Evolutionary conservation across 2,329 filamentous ascomycete genomes (phyloP), one percentile per base, ranked within the genome.

Genomic region (Neonectria punicea): DNA sequence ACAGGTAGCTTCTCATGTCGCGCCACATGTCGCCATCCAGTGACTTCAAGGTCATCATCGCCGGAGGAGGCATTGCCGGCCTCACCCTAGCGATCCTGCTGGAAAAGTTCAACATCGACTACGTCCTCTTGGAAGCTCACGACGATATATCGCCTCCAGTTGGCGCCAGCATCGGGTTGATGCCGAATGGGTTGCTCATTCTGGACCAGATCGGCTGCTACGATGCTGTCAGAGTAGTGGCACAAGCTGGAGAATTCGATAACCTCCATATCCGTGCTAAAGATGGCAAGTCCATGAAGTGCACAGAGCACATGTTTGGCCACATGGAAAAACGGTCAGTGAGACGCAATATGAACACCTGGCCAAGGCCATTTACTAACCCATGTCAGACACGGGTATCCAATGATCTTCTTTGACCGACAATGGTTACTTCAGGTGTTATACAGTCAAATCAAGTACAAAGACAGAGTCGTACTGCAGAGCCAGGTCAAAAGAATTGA

Each of bases 121-220:
- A 82, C 68, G 62, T 85, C 4, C 65, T 88, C 1, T 77, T 88
- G 0, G 85, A 88, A 66, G 73, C 76, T 0, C 76, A 82, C 53
- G 53, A 66, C 0, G 71, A 78, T 0, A 80, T 86, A 28, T 80
- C 80, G 1, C 83, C 85, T 0, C 73, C 80, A 30, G 74, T 82
- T 0, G 85, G 86, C 0, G 84, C 84, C 0, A 81, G 79, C 14
- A 83, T 88, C 34, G 83, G 77, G 1, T 67, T 86, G 2, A 61
- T 79, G 1, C 78, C 85, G 1, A 78, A 84, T 47, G 82, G 82
- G 0, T 58, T 74, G 6, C 77, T 80, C 0, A 82, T 87, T 11
- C 69, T 87, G 3, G 84, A 86, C 54, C 86, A 88, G 70, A 68
- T 87, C 0, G 72, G 62, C 1, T 70, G 74, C 20, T 78, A 76